A percentile compares a stretch with the other conserved stretches of the same genome.
phyloP scores from a whole-genome alignment of 768 basidiomycete genomes.

The Trametes gibbosa region DNA sequence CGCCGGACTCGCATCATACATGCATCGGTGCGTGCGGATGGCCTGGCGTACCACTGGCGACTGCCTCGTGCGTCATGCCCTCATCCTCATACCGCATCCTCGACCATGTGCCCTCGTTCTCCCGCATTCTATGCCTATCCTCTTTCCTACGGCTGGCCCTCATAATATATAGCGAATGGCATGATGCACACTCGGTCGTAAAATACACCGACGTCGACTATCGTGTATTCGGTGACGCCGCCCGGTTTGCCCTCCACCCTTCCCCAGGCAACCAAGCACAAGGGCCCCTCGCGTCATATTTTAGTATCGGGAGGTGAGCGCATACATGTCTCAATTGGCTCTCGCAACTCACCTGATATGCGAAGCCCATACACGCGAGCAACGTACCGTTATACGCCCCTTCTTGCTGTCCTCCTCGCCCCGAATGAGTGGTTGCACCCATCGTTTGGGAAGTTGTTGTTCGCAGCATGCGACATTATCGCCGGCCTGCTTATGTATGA shows the following conservation, averaged over 20 bases:
- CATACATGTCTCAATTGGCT: neutral
- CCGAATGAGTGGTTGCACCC: slow-evolving; percentile 82
- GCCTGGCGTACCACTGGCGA: neutral
- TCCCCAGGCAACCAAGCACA: slow-evolving; percentile 50
- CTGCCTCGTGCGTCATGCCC: slow-evolving; percentile 9
- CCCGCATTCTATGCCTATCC: slow-evolving; percentile 51
- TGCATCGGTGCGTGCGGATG: too few relatives aligned
- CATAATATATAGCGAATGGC: slow-evolving; percentile 87
- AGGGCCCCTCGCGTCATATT: slow-evolving; percentile 50
- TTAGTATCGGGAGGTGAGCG: slow-evolving; percentile 73
- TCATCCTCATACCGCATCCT: slow-evolving; percentile 13
- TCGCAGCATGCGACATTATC: slow-evolving; percentile 78
- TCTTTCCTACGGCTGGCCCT: slow-evolving; percentile 62
- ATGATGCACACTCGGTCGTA: slow-evolving; percentile 75
- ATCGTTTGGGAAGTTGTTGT: slow-evolving; percentile 89
- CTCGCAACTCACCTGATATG: slow-evolving; percentile 4
- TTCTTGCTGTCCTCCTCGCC: slow-evolving; percentile 77
- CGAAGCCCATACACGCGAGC: slow-evolving; percentile 83
- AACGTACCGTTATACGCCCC: slow-evolving; percentile 96
- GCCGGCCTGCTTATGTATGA: slow-evolving; percentile 72
- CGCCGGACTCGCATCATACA: too few relatives aligned
- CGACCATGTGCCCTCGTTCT: slow-evolving; percentile 39
- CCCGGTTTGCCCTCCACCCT: slow-evolving; percentile 53
- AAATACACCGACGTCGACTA: slow-evolving; percentile 99
- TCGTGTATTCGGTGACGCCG: slow-evolving; percentile 91